These are phyloP conservation scores for Penicilliopsis zonata DNA, from an alignment of 495 filamentous ascomycete species.

Conservation along the genomic window DNA sequence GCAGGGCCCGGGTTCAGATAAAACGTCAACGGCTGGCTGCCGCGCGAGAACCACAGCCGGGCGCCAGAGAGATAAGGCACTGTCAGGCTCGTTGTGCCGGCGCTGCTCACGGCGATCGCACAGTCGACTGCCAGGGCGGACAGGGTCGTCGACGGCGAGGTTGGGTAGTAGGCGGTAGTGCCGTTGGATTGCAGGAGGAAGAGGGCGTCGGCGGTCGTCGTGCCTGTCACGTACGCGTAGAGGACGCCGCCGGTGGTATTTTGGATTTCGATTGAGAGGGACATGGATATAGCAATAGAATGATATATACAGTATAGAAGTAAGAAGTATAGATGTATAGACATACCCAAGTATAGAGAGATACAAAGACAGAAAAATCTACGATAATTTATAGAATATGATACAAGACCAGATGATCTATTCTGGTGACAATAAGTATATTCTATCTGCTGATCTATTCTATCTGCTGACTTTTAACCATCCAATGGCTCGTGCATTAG, in stretches of 20 bases:
- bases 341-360: too few relatives aligned
- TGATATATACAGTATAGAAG: too few relatives aligned
- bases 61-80: conserved; percentile 60
- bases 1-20: conserved; percentile 56
- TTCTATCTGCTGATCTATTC: too few relatives aligned
- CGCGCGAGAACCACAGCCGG: conserved; percentile 56
- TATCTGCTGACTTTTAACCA: too few relatives aligned
- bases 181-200: conserved; percentile 53
- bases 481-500: too few relatives aligned
- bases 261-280: conserved; percentile 45
- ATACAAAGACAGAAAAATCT: too few relatives aligned
- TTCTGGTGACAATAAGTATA: too few relatives aligned
- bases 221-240: conserved; percentile 62
- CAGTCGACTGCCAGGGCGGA: conserved; percentile 38
- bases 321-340: too few relatives aligned
- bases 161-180: conserved; percentile 41
- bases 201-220: conserved; percentile 43
- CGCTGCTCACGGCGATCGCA: conserved; percentile 49
- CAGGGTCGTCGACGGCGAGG: conserved; percentile 30
- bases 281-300: too few relatives aligned
- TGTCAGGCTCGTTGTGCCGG: conserved; percentile 46
- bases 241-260: conserved; percentile 52
- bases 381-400: too few relatives aligned
- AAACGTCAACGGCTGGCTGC: conserved; percentile 51
- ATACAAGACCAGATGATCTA: too few relatives aligned